Evolutionary conservation across 345 rosid genomes (phyloP), one percentile per base, ranked within the genome.

Genomic region (Euclidium syriacum): DNA sequence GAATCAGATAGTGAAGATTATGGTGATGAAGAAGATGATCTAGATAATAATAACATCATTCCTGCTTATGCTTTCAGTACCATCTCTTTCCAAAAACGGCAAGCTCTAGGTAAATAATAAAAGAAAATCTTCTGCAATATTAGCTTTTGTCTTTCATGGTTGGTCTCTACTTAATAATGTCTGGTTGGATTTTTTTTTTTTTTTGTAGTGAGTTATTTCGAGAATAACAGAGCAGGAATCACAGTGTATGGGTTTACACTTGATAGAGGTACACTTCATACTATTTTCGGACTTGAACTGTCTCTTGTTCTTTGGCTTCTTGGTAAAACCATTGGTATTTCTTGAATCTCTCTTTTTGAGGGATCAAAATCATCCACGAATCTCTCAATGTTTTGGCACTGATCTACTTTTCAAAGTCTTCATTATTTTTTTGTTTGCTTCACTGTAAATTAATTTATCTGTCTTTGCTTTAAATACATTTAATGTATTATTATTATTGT

Each of bases 251-350:
- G 99, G 25, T 87, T 85, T 76, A 81, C 82, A 8, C 77, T 90
- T 5, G 97, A 94, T 43, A 73, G 99, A 74, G 78, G 81, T 54
- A 90, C 97, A 10, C 79, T 94, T 2, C 97, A 86, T 65, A 81
- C 96, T 26, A 83, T 94, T 65, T 90, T 90, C 22, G 92, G 92
- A 10, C 78, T 94, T 20, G 85, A 94, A 72, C 20, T 94, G 47
- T 90, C 99, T 54, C 90, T 94, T 30, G 97, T 94, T 56, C 78
- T 94, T 5, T 90, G 99, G 99, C 61, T 90, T 72, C 95, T 94
- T 10, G 96, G 97, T 32, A 94, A 94, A 76, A 94, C 99, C 20
- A 9, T 94, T 50, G 88, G 90, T 9, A 77, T 85, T 72, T 79
- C 85, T 53, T 85, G 62, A 84, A 40, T 50, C 8, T 40, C 38